Evolutionary conservation across 2,329 filamentous ascomycete species (phyloP), one percentile per base, ranked within the genome.

Genomic region (Monilinia fructigena): DNA sequence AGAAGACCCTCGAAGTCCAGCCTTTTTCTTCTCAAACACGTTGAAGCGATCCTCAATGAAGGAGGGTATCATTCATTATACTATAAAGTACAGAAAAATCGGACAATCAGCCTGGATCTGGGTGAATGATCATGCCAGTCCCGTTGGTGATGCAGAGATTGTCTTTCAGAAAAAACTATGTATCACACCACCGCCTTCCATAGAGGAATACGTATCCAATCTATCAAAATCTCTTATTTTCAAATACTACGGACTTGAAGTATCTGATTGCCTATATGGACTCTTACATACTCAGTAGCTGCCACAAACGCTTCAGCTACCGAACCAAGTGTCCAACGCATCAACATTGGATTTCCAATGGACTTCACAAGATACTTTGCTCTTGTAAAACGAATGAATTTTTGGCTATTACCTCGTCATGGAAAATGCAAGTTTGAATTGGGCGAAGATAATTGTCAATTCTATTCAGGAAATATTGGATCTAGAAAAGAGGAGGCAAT

Each of bases 401-500:
- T 35, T 4, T 66, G 55, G 55, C n/a, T 66, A 20, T 31, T 60
- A 18, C 64, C 56, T 8, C 56, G 64, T 4, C 64, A 66, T 35
- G 64, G 64, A 2, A 10, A 4, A 6, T 26, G 7, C 0, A 54
- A 18, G 14, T 48, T 62, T 1, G 40, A 12, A 10, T 16, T 62
- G 28, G 52, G 31, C 2, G 47, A 50, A 53, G 59, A 60, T 38
- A 31, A n/a, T 23, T 60, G 56, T 12, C 56, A 48, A 38, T 60
- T 60, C 42, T 60, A 60, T 12, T 48, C 26, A 1, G 20, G 20
- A 18, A 8, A 38, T 38, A 5, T 31, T 11, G 20, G 26, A 18
- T 16, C 59, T 5, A 11, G 12, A 26, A 42, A 18, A 55, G 66
- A 68, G 50, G 68, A 70, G 53, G 55, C 65, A 2, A 63, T 70